Conservation (phyloP, 768 basidiomycete species). For the Mycena amicta region DNA sequence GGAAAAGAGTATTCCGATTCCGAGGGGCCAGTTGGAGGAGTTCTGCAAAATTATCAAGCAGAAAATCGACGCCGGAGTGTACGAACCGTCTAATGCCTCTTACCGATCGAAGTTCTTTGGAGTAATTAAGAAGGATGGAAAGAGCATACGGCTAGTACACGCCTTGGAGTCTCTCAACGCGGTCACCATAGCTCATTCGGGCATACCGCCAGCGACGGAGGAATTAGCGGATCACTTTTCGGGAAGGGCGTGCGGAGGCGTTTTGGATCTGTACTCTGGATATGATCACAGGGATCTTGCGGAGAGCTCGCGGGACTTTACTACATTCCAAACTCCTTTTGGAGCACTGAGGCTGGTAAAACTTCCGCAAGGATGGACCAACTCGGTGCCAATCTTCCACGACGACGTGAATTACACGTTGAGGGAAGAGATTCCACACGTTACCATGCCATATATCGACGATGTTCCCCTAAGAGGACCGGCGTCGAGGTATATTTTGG, state of each 20-base stretch:
- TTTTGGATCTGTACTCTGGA: slow-evolving; percentile 27
- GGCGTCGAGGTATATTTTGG: not conserved
- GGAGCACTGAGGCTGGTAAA: slow-evolving; percentile 22
- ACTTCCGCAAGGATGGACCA: slow-evolving; percentile 35
- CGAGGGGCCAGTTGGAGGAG: slow-evolving; percentile 22
- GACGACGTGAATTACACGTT: not conserved
- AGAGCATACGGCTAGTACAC: slow-evolving; percentile 12
- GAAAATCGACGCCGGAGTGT: not conserved
- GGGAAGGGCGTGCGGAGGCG: not conserved
- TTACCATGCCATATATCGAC: slow-evolving; percentile 16
- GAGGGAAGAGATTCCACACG: slow-evolving; percentile 5
- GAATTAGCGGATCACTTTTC: slow-evolving; percentile 1
- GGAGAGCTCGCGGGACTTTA: slow-evolving; percentile 29
- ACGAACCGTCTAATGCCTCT: slow-evolving; percentile 4
- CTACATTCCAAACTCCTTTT: slow-evolving; percentile 33
- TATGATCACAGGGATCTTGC: slow-evolving; percentile 30
- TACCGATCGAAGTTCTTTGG: slow-evolving; percentile 14
- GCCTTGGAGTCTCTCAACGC: slow-evolving; percentile 30
- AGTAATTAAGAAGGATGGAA: slow-evolving; percentile 20
- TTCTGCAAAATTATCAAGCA: not conserved
- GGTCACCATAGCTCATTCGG: slow-evolving; percentile 25
- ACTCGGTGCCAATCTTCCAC: not conserved
- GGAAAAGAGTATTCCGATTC: slow-evolving; percentile 21
- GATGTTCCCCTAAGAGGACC: slow-evolving; percentile 6
- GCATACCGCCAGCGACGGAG: slow-evolving; percentile 19